These are phyloP conservation scores for Erodium texanum DNA, from an alignment of 441 rosid genomes.

Conservation along the genomic window DNA sequence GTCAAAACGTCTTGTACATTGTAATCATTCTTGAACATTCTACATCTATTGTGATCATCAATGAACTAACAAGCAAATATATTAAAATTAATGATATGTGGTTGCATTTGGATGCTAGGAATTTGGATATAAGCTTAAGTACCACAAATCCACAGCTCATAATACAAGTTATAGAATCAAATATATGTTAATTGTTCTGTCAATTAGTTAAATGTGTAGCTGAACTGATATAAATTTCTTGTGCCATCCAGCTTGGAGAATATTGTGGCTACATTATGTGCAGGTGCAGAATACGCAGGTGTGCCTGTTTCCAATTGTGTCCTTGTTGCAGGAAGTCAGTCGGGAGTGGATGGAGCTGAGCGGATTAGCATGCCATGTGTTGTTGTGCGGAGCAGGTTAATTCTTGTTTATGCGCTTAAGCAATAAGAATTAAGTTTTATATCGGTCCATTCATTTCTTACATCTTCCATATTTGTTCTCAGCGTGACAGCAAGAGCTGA, in stretches of 20 bases:
- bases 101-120: no score
- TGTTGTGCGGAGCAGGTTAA: constrained; percentile 77
- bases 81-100: no score
- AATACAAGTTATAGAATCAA: no score
- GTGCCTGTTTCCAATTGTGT: constrained; percentile 49
- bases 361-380: constrained; percentile 81
- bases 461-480: not conserved
- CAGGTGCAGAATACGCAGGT: constrained; percentile 66
- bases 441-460: not conserved
- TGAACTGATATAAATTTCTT: constrained; percentile 10
- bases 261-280: constrained; percentile 68
- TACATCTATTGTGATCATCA: no score
- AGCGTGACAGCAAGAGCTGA: constrained; percentile 80
- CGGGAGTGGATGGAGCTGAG: constrained; percentile 68
- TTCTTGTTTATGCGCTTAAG: constrained; percentile 1
- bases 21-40: no score
- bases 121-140: no score
- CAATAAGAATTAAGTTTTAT: not conserved
- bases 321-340: constrained; percentile 73
- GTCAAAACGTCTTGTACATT: no score
- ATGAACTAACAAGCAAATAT: no score
- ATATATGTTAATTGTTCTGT: not conserved
- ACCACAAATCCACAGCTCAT: no score
- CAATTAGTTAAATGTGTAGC: constrained; percentile 5
- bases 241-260: constrained; percentile 44